Conservation (phyloP, 176 grass and related monocot species). For the Aegilops speltoides region DNA sequence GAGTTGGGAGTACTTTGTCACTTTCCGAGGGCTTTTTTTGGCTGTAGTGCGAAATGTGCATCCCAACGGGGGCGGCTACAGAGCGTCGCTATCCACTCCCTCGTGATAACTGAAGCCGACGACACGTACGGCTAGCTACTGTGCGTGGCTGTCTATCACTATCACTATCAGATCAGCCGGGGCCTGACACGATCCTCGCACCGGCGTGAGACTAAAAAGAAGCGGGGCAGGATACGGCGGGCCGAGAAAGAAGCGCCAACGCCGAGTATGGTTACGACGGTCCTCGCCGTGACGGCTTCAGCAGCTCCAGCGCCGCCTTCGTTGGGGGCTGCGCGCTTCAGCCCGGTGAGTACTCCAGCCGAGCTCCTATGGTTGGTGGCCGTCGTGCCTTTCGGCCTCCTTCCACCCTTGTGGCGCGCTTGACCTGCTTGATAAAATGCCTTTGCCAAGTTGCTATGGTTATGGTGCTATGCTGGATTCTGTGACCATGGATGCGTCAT, state of each 20-base stretch:
- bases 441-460: neutral
- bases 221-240: neutral
- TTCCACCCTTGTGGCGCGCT: neutral
- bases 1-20: neutral
- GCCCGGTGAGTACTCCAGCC: constrained; percentile 28
- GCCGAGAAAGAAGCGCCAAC: neutral
- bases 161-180: neutral
- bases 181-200: constrained; percentile 1
- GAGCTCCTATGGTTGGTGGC: neutral
- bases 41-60: neutral
- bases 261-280: constrained; percentile 18
- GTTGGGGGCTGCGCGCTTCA: constrained; percentile 10
- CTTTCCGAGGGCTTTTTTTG: neutral
- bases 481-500: neutral
- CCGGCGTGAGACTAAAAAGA: neutral
- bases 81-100: constrained; percentile 26
- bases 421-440: constrained; percentile 25
- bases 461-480: neutral
- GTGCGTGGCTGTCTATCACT: neutral
- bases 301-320: constrained; percentile 7
- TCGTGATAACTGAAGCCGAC: neutral
- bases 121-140: constrained; percentile 15
- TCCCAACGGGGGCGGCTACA: neutral
- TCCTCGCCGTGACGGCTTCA: constrained; percentile 12
- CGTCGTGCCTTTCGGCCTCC: neutral